Percentiles rank a stretch among this genome's conserved stretches.
Evolutionary conservation across 2,329 filamentous ascomycete species (phyloP).

Genomic region (Colletotrichum sp.): DNA sequence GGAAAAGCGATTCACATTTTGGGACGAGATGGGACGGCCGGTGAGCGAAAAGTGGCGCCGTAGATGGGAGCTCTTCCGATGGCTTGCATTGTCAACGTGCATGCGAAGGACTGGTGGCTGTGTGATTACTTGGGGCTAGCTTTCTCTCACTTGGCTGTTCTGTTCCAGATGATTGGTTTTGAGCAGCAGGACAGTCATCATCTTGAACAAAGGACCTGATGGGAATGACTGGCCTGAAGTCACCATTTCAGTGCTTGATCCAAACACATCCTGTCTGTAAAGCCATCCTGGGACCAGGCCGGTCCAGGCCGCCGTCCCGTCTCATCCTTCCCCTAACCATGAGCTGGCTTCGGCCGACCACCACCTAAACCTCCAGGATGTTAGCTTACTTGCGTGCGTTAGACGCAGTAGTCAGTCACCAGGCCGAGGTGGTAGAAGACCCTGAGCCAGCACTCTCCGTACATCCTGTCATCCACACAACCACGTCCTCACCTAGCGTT

Average conservation of each 20-base stretch:
- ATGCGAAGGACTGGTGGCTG: neutral
- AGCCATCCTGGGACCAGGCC: neutral
- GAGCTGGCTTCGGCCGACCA: neutral
- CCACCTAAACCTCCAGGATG: neutral
- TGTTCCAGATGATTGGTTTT: neutral
- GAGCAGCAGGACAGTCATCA: neutral
- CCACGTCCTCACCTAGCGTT: neutral
- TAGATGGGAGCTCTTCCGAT: neutral
- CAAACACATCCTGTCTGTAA: neutral
- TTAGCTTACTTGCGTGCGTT: neutral
- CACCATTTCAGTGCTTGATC: neutral
- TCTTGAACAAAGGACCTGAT: neutral
- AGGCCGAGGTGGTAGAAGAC: neutral
- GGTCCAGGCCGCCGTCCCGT: neutral
- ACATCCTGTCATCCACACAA: neutral
- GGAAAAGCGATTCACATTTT: neutral
- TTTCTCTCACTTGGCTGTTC: neutral
- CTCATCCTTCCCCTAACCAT: neutral
- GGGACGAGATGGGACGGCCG: neutral
- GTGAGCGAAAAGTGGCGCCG: neutral
- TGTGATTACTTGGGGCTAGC: neutral
- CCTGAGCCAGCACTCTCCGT: neutral
- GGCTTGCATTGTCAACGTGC: neutral
- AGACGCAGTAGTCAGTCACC: neutral
- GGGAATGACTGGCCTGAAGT: neutral